phyloP scores from a whole-genome alignment of 345 rosid species.

The Brassica rapa region DNA sequence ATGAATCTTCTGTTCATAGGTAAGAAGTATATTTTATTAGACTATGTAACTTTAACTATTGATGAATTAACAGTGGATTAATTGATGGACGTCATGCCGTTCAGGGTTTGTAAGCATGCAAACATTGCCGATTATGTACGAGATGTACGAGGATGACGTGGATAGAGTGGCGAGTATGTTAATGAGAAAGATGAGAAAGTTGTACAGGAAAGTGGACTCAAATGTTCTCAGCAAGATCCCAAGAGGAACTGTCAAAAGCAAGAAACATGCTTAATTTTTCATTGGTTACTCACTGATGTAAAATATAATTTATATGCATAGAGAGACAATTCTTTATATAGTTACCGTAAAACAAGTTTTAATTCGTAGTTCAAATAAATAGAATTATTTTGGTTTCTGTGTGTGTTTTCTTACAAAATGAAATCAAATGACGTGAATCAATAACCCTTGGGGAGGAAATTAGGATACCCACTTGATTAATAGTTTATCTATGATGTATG shows the following conservation, averaged over 20 bases:
- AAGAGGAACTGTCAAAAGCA: constrained; percentile 65
- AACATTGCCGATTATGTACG: constrained; percentile 69
- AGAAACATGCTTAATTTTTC: constrained; percentile 46
- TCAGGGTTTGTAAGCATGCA: constrained; percentile 56
- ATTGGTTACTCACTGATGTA: neutral
- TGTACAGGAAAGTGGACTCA: constrained; percentile 52
- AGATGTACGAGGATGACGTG: constrained; percentile 61
- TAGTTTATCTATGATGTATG: neutral
- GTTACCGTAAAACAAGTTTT: neutral
- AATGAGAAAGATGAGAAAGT: constrained; percentile 46
- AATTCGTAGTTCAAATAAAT: neutral
- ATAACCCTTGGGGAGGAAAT: neutral
- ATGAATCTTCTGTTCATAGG: constrained; percentile 75
- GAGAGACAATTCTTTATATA: neutral
- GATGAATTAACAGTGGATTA: neutral
- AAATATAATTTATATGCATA: neutral
- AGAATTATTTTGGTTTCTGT: neutral
- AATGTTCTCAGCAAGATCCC: constrained; percentile 78
- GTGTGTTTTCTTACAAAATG: neutral
- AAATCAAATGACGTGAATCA: neutral
- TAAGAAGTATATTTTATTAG: constrained; percentile 36
- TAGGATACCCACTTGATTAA: neutral
- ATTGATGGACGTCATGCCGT: neutral
- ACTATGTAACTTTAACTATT: neutral
- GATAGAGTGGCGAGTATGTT: constrained; percentile 48